A percentile compares a stretch with the other conserved stretches of the same genome.
phyloP scores from a whole-genome alignment of 2,329 filamentous ascomycete species.

The Pseudogymnoascus sp. region DNA sequence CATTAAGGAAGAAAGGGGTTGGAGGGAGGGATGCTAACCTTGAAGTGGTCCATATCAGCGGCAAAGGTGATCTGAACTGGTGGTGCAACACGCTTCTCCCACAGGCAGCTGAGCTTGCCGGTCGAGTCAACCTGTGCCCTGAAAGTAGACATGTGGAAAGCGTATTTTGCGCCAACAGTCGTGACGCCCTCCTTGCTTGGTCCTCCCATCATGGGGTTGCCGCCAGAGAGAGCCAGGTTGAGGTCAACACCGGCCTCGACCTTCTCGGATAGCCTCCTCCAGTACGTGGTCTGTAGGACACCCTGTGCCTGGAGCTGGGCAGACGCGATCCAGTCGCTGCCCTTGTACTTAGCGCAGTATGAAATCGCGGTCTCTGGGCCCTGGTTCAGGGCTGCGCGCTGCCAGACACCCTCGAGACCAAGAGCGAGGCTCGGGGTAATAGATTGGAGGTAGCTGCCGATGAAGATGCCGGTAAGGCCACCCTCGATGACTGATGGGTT shows the following conservation, averaged over 20 bases:
- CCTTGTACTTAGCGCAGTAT: conserved; percentile 87
- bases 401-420: conserved; percentile 89
- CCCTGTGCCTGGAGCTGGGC: conserved; percentile 77
- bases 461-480: conserved; percentile 86
- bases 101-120: conserved; percentile 82
- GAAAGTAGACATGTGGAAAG: conserved; percentile 93
- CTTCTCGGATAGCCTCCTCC: conserved; percentile 85
- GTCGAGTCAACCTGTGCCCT: conserved; percentile 91
- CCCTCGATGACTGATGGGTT: conserved; percentile 94
- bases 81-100: conserved; percentile 93
- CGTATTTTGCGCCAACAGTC: conserved; percentile 92
- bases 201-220: conserved; percentile 62
- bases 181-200: conserved; percentile 79
- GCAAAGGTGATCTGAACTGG: conserved; percentile 91
- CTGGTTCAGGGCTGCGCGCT: conserved; percentile 72
- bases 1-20: neutral
- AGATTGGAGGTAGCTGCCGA: conserved; percentile 91
- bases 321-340: conserved; percentile 84
- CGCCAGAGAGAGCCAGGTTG: conserved; percentile 65
- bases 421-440: conserved; percentile 80
- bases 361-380: conserved; percentile 87
- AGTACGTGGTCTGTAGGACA: conserved; percentile 84
- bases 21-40: conserved; percentile 52
- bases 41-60: conserved; percentile 90
- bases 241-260: conserved; percentile 94